Percentiles rank a stretch among this genome's conserved stretches.
Conservation (phyloP, 106 monocot genomes). For the Acanthochlamys bracteata region DNA sequence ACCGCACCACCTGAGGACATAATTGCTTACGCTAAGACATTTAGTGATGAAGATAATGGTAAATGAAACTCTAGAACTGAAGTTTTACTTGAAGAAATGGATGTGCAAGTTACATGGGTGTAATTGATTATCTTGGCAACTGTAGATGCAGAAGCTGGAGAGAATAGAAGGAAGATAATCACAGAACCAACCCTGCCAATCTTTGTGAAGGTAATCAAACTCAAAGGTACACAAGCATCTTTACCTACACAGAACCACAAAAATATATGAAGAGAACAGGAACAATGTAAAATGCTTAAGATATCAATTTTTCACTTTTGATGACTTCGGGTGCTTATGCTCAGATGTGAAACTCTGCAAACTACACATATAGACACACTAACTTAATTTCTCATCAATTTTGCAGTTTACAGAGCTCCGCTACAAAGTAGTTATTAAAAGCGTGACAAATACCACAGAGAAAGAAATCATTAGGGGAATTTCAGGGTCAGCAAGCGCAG, state of each 20-base stretch:
- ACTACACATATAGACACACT: no score
- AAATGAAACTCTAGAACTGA: no score
- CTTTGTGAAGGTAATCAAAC: conserved; percentile 55
- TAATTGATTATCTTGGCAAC: conserved; percentile 12
- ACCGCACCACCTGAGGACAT: conserved; percentile 48
- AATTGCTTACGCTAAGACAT: conserved; percentile 18
- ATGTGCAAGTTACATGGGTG: not conserved
- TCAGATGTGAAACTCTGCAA: no score
- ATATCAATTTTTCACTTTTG: no score
- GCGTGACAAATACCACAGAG: conserved; percentile 50
- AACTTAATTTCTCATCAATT: not conserved
- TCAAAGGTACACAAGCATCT: not conserved
- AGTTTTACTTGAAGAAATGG: not conserved
- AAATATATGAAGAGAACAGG: no score
- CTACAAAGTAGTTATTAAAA: conserved; percentile 59
- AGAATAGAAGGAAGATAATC: conserved; percentile 23
- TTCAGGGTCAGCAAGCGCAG: conserved; percentile 74
- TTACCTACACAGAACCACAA: no score
- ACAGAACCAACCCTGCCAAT: conserved; percentile 53
- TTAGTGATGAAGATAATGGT: conserved; percentile 51
- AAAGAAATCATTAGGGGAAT: conserved; percentile 69
- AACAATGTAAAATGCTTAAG: no score
- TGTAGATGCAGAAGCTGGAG: conserved; percentile 25
- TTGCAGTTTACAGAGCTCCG: conserved; percentile 82
- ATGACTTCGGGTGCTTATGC: no score